Percentiles rank a stretch among this genome's conserved stretches.
These are phyloP conservation scores for Neonectria sp. DNA, from an alignment of 2,329 filamentous ascomycete genomes.

Conservation along the genomic window DNA sequence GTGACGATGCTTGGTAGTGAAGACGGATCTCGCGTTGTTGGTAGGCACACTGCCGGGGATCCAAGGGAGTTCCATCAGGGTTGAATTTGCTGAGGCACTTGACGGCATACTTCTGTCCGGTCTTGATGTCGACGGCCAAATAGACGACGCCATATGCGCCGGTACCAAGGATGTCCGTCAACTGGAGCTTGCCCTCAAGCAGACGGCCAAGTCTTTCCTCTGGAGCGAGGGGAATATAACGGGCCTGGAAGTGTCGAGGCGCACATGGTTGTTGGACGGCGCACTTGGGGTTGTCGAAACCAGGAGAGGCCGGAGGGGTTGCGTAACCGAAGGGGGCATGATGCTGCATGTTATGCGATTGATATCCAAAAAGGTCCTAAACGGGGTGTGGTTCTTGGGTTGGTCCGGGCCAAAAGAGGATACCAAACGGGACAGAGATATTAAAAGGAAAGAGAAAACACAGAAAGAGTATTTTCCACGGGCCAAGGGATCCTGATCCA, in stretches of 20 bases:
- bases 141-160: slow-evolving; percentile 98
- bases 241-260: slow-evolving; percentile 58
- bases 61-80: slow-evolving; percentile 77
- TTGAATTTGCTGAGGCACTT: slow-evolving; percentile 97
- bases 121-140: slow-evolving; percentile 87
- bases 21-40: slow-evolving; percentile 94
- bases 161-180: slow-evolving; percentile 89
- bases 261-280: slow-evolving; percentile 57
- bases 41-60: slow-evolving; percentile 88
- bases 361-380: slow-evolving; percentile 47
- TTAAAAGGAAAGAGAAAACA: slow-evolving; percentile 43
- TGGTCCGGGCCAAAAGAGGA: slow-evolving; percentile 38
- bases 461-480: slow-evolving; percentile 42
- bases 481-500: slow-evolving; percentile 48
- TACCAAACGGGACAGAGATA: slow-evolving; percentile 46
- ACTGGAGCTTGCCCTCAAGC: slow-evolving; percentile 85
- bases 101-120: slow-evolving; percentile 88
- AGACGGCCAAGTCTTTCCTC: slow-evolving; percentile 90
- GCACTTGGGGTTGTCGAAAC: slow-evolving; percentile 66
- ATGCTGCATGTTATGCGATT: slow-evolving; percentile 71
- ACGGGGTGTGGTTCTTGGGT: slow-evolving; percentile 36
- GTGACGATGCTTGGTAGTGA: slow-evolving; percentile 89
- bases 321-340: slow-evolving; percentile 70
- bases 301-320: slow-evolving; percentile 71
- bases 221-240: slow-evolving; percentile 74